Base-by-base conservation (phyloP, 116 monocot genomes). In the Phalaenopsis hybrid region DNA sequence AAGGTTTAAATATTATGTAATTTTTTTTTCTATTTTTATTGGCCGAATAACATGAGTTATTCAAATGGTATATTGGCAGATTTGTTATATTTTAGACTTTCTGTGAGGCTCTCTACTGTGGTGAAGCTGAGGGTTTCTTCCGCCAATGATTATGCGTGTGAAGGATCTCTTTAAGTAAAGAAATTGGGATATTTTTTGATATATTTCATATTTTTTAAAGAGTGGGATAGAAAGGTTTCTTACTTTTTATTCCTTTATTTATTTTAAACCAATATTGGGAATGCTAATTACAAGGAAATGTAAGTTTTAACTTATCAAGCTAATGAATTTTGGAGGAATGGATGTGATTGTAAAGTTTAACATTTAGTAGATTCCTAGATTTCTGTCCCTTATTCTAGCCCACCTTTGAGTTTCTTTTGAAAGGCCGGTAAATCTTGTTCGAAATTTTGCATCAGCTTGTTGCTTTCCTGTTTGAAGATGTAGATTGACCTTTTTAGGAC, bases 1-100 rank as follows among this genome's bases (percentile, higher is more conserved):
- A 93, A 92, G 93, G 99, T 99, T 87, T n/a, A 16, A n/a, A 25
- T 77, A 51, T 52, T 50, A 16, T 23, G 11, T n/a, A 51, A 0
- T 52, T 13, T 77, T 21, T 20, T 23, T 74, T 45, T 45, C 20
- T 46, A 50, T 49, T 50, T 77, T 77, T 50, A 21, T 77, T 77
- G 16, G 10, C 37, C 21, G 41, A 72, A 72, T 25, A 41, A 51
- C 63, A 63, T 63, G 15, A 46, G 48, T 18, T 51, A 77, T 77
- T 31, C 31, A 6, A 2, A 51, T 23, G 52, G 4, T 77, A 0
- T 77, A 8, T 77, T 77, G 23, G 20, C n/a, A 45, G n/a, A 20
- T n/a, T 5, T 46, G n/a, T 20, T 75, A 75, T 20, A 75, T 75
- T 75, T 20, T 46, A 5, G 43, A 43, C 3, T 18, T 75, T 44